Evolutionary conservation across 179 eudicot species (phyloP).

Genomic region (Heliamphora pulchella): DNA sequence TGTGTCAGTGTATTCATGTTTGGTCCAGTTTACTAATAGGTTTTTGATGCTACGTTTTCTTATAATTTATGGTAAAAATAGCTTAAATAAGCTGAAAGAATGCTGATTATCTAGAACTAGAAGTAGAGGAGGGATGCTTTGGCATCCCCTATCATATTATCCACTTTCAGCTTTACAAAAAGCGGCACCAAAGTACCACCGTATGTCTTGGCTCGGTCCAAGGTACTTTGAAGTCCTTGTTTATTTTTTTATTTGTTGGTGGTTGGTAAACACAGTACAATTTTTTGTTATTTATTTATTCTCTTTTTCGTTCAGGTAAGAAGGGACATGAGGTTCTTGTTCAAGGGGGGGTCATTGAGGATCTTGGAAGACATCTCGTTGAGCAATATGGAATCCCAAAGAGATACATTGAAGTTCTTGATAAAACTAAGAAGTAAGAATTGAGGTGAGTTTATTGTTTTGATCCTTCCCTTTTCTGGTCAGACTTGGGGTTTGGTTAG

Average conservation of each 20-base stretch:
- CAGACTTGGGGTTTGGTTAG: neutral
- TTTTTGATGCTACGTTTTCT: no score
- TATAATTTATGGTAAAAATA: no score
- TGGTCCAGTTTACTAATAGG: no score
- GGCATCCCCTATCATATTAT: no score
- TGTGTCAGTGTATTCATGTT: no score
- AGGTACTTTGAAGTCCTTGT: neutral
- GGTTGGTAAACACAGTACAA: neutral
- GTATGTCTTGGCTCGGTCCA: neutral
- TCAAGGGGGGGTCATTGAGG: slow-evolving; percentile 94
- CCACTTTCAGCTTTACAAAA: no score
- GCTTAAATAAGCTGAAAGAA: no score
- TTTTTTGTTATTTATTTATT: neutral
- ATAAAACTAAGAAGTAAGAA: slow-evolving; percentile 65
- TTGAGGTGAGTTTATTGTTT: slow-evolving; percentile 11
- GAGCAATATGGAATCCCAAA: slow-evolving; percentile 89
- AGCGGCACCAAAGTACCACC: no score
- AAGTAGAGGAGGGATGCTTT: no score
- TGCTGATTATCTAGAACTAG: no score
- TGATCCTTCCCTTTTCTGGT: slow-evolving; percentile 6
- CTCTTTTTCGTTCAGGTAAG: slow-evolving; percentile 45
- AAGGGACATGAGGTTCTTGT: slow-evolving; percentile 89
- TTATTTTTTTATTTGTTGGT: neutral
- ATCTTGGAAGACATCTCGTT: slow-evolving; percentile 82
- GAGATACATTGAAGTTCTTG: slow-evolving; percentile 83